Base-by-base conservation (phyloP, 768 basidiomycete species). In the Amanita polypyramis region DNA sequence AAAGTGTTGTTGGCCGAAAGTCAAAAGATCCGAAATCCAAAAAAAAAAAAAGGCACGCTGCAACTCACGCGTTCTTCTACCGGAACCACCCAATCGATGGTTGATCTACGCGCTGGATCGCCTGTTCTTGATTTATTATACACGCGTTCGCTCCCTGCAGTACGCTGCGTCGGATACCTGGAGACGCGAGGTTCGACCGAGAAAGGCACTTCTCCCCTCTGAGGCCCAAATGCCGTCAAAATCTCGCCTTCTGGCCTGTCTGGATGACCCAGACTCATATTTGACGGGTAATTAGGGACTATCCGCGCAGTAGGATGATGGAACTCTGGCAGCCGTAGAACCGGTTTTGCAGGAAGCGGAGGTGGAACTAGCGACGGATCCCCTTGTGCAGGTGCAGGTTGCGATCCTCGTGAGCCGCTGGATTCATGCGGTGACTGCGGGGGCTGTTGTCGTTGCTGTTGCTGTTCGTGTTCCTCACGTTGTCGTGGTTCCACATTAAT, bases 11-110 rank as follows among this genome's bases (percentile, higher is more conserved):
- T 10, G 8, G 37, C 55, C 39, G 32, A 61, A 61, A 57, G 60
- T 60, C 36, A 62, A 25, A 4, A 15, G 5, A n/a, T 38, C 29
- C n/a, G n/a, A n/a, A n/a, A n/a, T n/a, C n/a, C n/a, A n/a, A n/a
- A n/a, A n/a, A n/a, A n/a, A n/a, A n/a, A 25, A 29, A 27, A 43
- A 23, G 10, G 19, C 2, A 35, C 1, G 29, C n/a, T 10, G 34
- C 15, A 27, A 33, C 47, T 49, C 32, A 49, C 47, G 19, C 39
- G 29, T 23, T 49, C 61, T 20, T 62, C 64, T 0, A 65, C 50
- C 10, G 70, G 69, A 2, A 70, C 61, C 17, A 70, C 65, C 59
- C 65, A 70, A 52, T 72, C 69, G 12, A 70, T 55, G 4, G 59
- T 65, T 4, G 69, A 65, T 29, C 60, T 58, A 29, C 47, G 55